Evolutionary conservation across 306 rosid genomes (phyloP).

Genomic region (Senna siamea): DNA sequence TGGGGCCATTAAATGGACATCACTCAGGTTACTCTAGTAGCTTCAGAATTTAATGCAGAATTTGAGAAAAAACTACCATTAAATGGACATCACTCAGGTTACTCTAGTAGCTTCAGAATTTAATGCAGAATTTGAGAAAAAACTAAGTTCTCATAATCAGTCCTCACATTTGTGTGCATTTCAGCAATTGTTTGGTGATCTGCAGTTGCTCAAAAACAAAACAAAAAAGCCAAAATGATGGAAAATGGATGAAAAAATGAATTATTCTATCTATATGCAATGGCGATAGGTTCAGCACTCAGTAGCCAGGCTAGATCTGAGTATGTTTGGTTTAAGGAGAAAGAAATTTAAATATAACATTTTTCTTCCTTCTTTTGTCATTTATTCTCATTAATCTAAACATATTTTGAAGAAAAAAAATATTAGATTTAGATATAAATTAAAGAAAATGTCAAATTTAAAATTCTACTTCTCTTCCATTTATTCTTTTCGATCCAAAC

Average conservation of each 20-base stretch:
- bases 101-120: neutral
- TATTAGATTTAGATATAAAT: no score
- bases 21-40: conserved; percentile 6
- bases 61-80: conserved; percentile 13
- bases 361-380: no score
- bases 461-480: no score
- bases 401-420: no score
- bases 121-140: neutral
- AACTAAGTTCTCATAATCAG: no score
- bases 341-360: no score
- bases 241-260: conserved; percentile 13
- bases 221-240: no score
- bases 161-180: neutral
- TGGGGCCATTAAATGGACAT: conserved; percentile 23
- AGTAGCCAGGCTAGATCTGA: no score
- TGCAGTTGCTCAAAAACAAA: conserved; percentile 2
- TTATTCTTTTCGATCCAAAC: no score
- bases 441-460: no score
- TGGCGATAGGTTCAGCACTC: neutral
- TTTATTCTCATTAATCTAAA: no score
- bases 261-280: neutral
- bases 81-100: conserved; percentile 23
- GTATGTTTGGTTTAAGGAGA: no score
- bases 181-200: neutral
- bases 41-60: conserved; percentile 12